Conservation (phyloP, 805 yeast genomes). For the Teunomyces cretensis region DNA sequence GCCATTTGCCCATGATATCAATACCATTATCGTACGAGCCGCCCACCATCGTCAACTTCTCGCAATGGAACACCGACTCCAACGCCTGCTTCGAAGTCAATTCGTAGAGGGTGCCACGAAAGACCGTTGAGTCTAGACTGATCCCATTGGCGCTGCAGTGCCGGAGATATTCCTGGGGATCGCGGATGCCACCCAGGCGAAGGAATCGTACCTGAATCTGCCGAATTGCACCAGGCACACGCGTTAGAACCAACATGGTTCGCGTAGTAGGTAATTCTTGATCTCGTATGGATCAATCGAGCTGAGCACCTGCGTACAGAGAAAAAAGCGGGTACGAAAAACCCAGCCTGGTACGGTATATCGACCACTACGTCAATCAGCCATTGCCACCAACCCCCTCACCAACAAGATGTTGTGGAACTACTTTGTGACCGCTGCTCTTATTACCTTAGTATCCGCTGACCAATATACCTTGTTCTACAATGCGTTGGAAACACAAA, state of each 20-base stretch:
- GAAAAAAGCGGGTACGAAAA: not conserved
- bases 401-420: not conserved
- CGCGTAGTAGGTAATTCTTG: not conserved
- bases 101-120: constrained; percentile 58
- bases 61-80: constrained; percentile 35
- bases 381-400: not conserved
- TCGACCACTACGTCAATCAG: no score
- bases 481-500: not conserved
- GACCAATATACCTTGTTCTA: not conserved
- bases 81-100: constrained; percentile 41
- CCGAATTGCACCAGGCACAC: not conserved
- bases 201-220: not conserved
- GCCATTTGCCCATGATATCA: constrained; percentile 56
- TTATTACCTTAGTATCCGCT: not conserved
- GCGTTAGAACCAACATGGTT: not conserved
- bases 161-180: constrained; percentile 24
- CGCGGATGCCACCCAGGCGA: not conserved
- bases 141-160: constrained; percentile 24
- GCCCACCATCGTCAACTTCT: constrained; percentile 45
- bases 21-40: constrained; percentile 59
- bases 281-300: no score
- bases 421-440: not conserved
- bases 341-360: no score
- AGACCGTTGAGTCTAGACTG: constrained; percentile 39
- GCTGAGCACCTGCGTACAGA: not conserved